These are phyloP conservation scores for Zygoascus ofunaensis DNA, from an alignment of 805 yeast genomes.

Conservation along the genomic window DNA sequence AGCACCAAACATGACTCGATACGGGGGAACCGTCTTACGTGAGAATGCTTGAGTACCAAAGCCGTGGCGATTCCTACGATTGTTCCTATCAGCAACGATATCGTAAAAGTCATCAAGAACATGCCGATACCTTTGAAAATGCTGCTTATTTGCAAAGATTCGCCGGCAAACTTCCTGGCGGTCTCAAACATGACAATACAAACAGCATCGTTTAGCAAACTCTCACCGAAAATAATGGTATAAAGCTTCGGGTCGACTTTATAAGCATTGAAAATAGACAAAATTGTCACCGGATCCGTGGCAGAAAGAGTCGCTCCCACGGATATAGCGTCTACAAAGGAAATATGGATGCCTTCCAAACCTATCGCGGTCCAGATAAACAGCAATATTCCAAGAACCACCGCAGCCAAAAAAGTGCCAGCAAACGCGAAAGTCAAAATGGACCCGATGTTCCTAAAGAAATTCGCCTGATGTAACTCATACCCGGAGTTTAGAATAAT, in stretches of 20 bases:
- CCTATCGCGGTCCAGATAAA: conserved; percentile 90
- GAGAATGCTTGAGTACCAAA: conserved; percentile 80
- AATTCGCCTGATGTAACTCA: conserved; percentile 91
- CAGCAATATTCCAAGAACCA: conserved; percentile 80
- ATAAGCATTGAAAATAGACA: conserved; percentile 93
- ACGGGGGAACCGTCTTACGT: conserved; percentile 89
- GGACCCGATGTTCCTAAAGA: conserved; percentile 84
- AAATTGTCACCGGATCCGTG: conserved; percentile 95
- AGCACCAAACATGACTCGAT: conserved; percentile 90
- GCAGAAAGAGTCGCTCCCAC: conserved; percentile 98
- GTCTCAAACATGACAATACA: conserved; percentile 99
- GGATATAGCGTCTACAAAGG: conserved; percentile 94
- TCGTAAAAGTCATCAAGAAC: conserved; percentile 85
- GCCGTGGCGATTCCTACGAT: conserved; percentile 85
- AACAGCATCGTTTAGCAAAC: conserved; percentile 90
- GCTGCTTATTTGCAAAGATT: conserved; percentile 50
- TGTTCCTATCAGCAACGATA: conserved; percentile 83
- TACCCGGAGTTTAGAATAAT: conserved; percentile 94
- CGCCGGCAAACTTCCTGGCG: conserved; percentile 91
- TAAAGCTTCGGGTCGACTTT: conserved; percentile 96
- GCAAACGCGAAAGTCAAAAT: conserved; percentile 92
- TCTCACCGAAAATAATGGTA: conserved; percentile 95
- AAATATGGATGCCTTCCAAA: conserved; percentile 74
- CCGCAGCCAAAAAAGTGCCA: conserved; percentile 87
- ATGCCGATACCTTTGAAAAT: conserved; percentile 85